Conservation (phyloP, 106 monocot genomes). For the Posidonia australis region DNA sequence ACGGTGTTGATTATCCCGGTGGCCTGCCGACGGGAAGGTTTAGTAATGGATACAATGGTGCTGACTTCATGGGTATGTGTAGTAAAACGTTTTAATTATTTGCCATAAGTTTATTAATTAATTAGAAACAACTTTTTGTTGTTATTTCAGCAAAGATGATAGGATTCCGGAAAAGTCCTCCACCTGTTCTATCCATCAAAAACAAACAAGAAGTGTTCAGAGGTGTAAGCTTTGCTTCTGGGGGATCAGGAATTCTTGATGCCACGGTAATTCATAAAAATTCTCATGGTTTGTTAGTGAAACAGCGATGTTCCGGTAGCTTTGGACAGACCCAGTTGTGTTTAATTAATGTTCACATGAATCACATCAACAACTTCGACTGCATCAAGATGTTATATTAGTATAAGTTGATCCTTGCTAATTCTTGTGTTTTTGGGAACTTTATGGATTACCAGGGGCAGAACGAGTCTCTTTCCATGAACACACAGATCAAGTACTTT, state of each 20-base stretch:
- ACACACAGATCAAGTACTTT: conserved; percentile 26
- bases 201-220: background rate
- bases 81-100: too few species aligned
- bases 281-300: too few species aligned
- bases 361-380: too few species aligned
- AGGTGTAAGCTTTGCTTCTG: conserved; percentile 25
- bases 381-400: too few species aligned
- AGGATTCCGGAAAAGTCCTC: conserved; percentile 17
- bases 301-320: too few species aligned
- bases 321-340: too few species aligned
- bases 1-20: too few species aligned
- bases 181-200: conserved; percentile 10
- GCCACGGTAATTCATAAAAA: conserved; percentile 7
- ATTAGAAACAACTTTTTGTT: background rate
- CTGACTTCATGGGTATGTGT: too few species aligned
- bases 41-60: conserved; percentile 44
- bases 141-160: conserved; percentile 14
- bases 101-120: background rate
- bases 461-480: conserved; percentile 6
- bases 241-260: conserved; percentile 27
- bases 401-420: too few species aligned
- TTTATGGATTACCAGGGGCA: background rate
- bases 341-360: too few species aligned
- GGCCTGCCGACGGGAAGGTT: conserved; percentile 41
- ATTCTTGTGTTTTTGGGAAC: too few species aligned